Conservation (phyloP, 345 rosid species). For the Arabis hirsuta region DNA sequence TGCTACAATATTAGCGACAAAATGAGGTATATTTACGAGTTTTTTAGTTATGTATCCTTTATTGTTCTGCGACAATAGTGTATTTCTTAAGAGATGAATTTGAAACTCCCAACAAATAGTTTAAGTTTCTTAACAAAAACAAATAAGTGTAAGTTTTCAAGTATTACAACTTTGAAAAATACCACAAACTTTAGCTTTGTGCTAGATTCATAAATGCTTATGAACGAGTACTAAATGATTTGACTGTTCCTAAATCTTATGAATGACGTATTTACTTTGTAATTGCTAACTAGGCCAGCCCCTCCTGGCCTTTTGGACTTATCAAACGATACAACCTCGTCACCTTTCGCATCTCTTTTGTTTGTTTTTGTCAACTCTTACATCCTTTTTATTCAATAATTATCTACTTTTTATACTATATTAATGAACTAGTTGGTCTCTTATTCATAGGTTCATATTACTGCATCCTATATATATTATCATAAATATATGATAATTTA, state of each 20-base stretch:
- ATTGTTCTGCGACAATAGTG: no score
- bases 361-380: constrained; percentile 38
- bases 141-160: no score
- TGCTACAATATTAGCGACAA: neutral
- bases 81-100: neutral
- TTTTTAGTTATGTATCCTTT: neutral
- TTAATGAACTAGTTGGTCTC: constrained; percentile 19
- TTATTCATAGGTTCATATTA: neutral
- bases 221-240: no score
- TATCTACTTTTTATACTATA: constrained; percentile 7
- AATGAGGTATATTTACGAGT: neutral
- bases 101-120: no score
- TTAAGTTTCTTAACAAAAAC: no score
- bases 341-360: constrained; percentile 39
- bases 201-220: no score
- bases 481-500: no score
- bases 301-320: constrained; percentile 41
- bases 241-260: no score
- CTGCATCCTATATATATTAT: neutral
- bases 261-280: constrained; percentile 25
- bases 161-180: no score
- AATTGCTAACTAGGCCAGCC: constrained; percentile 16
- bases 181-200: no score
- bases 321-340: constrained; percentile 39
- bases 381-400: constrained; percentile 36